Evolutionary conservation across 2,329 filamentous ascomycete species (phyloP).

Genomic region (Phyllosticta citriasiana): DNA sequence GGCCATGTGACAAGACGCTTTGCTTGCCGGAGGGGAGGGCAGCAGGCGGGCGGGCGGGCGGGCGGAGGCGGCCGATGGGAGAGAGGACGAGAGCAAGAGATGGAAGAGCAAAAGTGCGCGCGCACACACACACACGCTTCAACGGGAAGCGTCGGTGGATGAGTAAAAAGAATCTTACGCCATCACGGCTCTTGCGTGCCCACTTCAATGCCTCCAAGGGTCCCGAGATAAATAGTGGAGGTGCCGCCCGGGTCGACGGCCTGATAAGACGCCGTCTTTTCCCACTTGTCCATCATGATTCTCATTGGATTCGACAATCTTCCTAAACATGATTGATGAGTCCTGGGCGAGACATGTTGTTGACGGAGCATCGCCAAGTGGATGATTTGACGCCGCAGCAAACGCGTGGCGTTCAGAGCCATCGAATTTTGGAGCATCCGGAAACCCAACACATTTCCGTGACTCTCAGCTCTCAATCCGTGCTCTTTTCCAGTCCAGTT

Average conservation of each 20-base stretch:
- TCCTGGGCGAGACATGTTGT: neutral
- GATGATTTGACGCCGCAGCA: neutral
- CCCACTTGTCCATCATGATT: neutral
- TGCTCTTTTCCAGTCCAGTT: neutral
- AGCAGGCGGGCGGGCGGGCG: neutral
- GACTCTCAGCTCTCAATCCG: neutral
- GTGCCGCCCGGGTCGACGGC: neutral
- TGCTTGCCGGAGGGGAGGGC: neutral
- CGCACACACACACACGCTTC: neutral
- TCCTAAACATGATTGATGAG: neutral
- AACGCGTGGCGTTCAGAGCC: neutral
- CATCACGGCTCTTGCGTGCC: neutral
- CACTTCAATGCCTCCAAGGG: neutral
- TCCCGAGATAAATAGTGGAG: conserved; percentile 12
- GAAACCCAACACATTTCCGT: neutral
- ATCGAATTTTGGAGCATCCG: neutral
- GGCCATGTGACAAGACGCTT: neutral
- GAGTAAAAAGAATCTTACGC: neutral
- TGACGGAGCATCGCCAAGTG: neutral
- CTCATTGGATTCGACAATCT: neutral
- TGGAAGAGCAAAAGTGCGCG: neutral
- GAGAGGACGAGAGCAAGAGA: neutral
- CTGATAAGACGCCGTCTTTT: neutral
- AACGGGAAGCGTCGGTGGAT: neutral
- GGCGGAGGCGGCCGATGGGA: neutral